Conservation (phyloP, 108 stramenopile genomes). For the Poteriospumella lacustris region DNA sequence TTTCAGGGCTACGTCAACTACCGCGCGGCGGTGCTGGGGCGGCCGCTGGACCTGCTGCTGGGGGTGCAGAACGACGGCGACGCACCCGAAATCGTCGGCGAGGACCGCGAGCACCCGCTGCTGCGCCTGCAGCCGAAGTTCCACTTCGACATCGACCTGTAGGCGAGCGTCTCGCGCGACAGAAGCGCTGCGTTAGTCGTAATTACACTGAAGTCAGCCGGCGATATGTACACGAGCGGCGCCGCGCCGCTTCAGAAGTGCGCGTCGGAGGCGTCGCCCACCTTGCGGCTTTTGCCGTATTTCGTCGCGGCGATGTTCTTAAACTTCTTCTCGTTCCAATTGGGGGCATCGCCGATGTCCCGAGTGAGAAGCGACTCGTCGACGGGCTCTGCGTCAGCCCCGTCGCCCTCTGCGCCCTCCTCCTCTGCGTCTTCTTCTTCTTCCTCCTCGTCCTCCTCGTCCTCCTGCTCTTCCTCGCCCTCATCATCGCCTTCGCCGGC, state of each 20-base stretch:
- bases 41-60: not conserved
- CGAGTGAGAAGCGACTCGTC: not conserved
- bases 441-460: not conserved
- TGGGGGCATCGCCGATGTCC: not conserved
- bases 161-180: too few relatives aligned
- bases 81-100: not conserved
- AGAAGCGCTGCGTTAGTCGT: not conserved
- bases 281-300: not conserved
- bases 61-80: constrained; percentile 14
- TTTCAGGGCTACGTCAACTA: not conserved
- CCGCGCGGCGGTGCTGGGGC: not conserved
- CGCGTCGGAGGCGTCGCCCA: too few relatives aligned
- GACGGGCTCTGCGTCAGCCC: not conserved
- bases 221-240: too few relatives aligned
- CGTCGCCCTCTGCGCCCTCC: not conserved
- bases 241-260: too few relatives aligned
- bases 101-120: not conserved
- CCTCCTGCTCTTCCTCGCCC: not conserved
- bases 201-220: not conserved
- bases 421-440: not conserved
- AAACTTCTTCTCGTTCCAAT: constrained; percentile 27
- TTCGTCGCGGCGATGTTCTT: constrained; percentile 17
- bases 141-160: constrained; percentile 18
- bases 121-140: not conserved
- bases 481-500: not conserved